phyloP scores from a whole-genome alignment of 202 grass and related monocot genomes.

The Dendrocalamus latiflorus region DNA sequence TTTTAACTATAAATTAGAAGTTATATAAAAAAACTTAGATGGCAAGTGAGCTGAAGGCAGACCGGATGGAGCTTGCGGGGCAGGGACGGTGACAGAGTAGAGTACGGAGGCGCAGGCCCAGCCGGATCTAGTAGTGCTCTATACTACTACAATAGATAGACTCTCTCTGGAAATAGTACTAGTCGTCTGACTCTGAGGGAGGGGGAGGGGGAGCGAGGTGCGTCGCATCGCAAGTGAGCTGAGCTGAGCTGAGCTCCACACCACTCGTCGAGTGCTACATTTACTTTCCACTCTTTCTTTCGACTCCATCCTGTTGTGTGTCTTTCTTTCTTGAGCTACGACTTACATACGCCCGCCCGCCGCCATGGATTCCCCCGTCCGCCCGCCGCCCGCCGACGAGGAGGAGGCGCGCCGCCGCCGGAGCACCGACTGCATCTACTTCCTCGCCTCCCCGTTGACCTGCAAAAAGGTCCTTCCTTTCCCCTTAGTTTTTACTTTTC shows the following conservation, averaged over 20 bases:
- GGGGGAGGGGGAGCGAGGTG: too few relatives aligned
- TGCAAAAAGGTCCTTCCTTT: slow-evolving; percentile 50
- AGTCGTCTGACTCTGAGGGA: too few relatives aligned
- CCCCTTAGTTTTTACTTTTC: not conserved
- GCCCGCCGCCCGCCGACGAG: slow-evolving; percentile 22
- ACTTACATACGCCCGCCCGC: not conserved
- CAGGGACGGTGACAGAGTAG: too few relatives aligned
- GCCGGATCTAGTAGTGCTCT: too few relatives aligned
- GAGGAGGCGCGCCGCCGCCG: slow-evolving; percentile 42
- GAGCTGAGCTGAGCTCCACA: not conserved
- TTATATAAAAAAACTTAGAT: too few relatives aligned
- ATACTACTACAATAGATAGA: too few relatives aligned
- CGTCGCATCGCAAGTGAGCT: not conserved
- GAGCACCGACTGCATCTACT: slow-evolving; percentile 71
- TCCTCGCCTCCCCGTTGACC: slow-evolving; percentile 72
- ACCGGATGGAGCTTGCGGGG: too few relatives aligned
- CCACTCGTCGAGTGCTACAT: not conserved
- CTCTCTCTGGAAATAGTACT: too few relatives aligned
- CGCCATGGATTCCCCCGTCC: slow-evolving; percentile 40
- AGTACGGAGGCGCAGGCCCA: too few relatives aligned
- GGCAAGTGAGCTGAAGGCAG: too few relatives aligned
- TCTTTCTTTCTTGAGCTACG: not conserved
- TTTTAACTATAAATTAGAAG: too few relatives aligned
- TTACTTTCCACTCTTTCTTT: not conserved
- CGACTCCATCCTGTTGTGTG: not conserved